Percentiles rank a stretch among this genome's conserved stretches.
phyloP scores from a whole-genome alignment of 1,139 yeast species.

The Pichia sp. region DNA sequence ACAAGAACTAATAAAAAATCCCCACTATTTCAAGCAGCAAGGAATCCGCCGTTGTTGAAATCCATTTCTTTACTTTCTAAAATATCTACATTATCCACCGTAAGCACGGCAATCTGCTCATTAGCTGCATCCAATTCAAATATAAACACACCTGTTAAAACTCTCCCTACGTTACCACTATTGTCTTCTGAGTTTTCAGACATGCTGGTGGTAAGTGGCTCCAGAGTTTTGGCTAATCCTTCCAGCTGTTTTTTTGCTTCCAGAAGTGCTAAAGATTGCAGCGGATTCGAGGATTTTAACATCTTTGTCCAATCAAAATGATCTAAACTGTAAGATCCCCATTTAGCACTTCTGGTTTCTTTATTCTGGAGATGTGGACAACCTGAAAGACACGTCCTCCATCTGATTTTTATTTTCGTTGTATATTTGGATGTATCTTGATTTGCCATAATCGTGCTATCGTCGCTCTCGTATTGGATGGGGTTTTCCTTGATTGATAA shows the following conservation, averaged over 20 bases:
- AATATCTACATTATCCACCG: slow-evolving; percentile 69
- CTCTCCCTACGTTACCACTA: slow-evolving; percentile 31
- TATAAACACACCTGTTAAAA: slow-evolving; percentile 62
- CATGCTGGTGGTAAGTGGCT: slow-evolving; percentile 1
- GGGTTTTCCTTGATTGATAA: slow-evolving; percentile 22
- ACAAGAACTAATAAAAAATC: no score
- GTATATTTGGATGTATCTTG: slow-evolving; percentile 33
- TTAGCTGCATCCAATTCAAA: slow-evolving; percentile 61
- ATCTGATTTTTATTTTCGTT: slow-evolving; percentile 49
- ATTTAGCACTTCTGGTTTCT: slow-evolving; percentile 18
- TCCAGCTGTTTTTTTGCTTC: slow-evolving; percentile 12
- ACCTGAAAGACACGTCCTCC: slow-evolving; percentile 54
- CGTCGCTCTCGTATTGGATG: slow-evolving; percentile 9
- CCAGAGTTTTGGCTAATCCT: slow-evolving; percentile 8
- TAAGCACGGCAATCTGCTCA: slow-evolving; percentile 56
- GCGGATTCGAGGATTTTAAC: slow-evolving; percentile 12
- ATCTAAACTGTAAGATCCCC: slow-evolving; percentile 31
- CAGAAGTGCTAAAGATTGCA: slow-evolving; percentile 6
- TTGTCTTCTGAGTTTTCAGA: not conserved
- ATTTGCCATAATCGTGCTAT: not conserved
- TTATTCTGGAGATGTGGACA: slow-evolving; percentile 35
- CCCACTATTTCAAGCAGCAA: slow-evolving; percentile 10
- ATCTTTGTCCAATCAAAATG: slow-evolving; percentile 15
- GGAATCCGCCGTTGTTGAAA: slow-evolving; percentile 10
- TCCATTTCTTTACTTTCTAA: slow-evolving; percentile 33